Percentiles rank a stretch among this genome's conserved stretches.
Evolutionary conservation across 2,329 filamentous ascomycete species (phyloP).

Genomic region (Phialophora expanda): DNA sequence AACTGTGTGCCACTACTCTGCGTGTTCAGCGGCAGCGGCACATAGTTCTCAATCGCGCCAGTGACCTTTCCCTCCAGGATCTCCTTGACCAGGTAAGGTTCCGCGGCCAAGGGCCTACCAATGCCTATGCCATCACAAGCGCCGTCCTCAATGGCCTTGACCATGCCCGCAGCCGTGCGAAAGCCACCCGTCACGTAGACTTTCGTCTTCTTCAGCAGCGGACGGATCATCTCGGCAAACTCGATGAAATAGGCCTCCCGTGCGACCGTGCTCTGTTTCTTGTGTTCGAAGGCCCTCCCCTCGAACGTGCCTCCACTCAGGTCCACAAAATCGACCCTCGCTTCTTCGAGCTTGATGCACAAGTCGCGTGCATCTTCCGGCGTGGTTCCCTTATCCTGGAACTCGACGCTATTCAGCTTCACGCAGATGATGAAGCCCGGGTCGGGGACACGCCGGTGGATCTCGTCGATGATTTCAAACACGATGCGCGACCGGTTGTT

Average conservation of each 20-base stretch:
- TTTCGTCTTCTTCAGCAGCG: constrained; percentile 36
- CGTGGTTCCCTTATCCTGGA: constrained; percentile 37
- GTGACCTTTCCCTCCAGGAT: constrained; percentile 30
- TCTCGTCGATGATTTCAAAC: constrained; percentile 53
- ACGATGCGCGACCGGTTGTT: constrained; percentile 69
- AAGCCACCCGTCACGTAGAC: constrained; percentile 37
- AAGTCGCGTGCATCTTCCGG: constrained; percentile 34
- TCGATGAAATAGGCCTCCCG: constrained; percentile 38
- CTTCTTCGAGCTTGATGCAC: constrained; percentile 34
- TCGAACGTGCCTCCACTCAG: constrained; percentile 38
- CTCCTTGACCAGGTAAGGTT: constrained; percentile 35
- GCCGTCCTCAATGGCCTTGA: constrained; percentile 28
- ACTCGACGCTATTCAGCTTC: constrained; percentile 38
- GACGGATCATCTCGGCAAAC: constrained; percentile 37
- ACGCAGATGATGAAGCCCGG: constrained; percentile 35
- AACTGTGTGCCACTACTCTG: constrained; percentile 35
- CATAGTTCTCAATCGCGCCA: constrained; percentile 34
- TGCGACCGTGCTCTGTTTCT: constrained; percentile 33
- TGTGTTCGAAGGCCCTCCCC: constrained; percentile 35
- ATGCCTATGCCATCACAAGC: constrained; percentile 36
- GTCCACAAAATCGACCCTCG: constrained; percentile 37
- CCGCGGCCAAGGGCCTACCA: constrained; percentile 34
- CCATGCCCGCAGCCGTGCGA: constrained; percentile 33
- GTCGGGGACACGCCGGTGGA: constrained; percentile 40
- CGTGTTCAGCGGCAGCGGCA: constrained; percentile 34